Conservation (phyloP, 192 early-diverging fungal species). For the Phlyctochytrium bullatum region DNA sequence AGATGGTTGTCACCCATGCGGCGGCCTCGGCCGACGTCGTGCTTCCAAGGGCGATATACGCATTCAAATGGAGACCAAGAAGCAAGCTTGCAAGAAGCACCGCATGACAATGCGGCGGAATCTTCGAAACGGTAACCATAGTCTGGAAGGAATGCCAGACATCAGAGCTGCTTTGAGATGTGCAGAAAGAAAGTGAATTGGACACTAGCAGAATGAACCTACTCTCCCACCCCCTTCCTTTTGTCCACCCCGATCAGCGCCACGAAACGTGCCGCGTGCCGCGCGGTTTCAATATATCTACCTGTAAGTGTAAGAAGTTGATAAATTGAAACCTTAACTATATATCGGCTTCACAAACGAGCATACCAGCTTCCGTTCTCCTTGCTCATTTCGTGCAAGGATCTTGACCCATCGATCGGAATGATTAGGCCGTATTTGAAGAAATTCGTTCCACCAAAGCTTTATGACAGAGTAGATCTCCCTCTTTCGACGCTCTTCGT, state of each 20-base stretch:
- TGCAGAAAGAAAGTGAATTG: no score
- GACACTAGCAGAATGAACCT: no score
- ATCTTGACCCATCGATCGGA: slow-evolving; percentile 31
- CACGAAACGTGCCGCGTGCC: slow-evolving; percentile 28
- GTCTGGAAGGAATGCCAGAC: slow-evolving; percentile 27
- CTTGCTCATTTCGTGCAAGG: slow-evolving; percentile 24
- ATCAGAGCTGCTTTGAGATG: no score
- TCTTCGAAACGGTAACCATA: slow-evolving; percentile 18
- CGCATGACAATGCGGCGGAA: slow-evolving; percentile 9
- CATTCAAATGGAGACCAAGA: slow-evolving; percentile 19
- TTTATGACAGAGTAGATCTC: slow-evolving; percentile 26
- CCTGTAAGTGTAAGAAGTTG: slow-evolving; percentile 17
- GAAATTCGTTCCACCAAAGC: slow-evolving; percentile 36
- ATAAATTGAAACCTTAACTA: not conserved
- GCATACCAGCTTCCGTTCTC: not conserved
- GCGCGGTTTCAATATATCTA: slow-evolving; percentile 22
- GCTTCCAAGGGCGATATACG: slow-evolving; percentile 20
- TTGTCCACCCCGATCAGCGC: slow-evolving; percentile 16
- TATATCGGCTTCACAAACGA: not conserved
- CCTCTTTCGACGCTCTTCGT: slow-evolving; percentile 25
- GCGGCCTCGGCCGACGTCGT: not conserved
- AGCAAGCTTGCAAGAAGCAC: slow-evolving; percentile 26
- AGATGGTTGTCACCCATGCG: slow-evolving; percentile 20
- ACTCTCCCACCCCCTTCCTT: slow-evolving; percentile 14
- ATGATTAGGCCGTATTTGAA: slow-evolving; percentile 24